Base-by-base conservation (phyloP, 2,329 filamentous ascomycete species). In the Neoarthrinium moseri region DNA sequence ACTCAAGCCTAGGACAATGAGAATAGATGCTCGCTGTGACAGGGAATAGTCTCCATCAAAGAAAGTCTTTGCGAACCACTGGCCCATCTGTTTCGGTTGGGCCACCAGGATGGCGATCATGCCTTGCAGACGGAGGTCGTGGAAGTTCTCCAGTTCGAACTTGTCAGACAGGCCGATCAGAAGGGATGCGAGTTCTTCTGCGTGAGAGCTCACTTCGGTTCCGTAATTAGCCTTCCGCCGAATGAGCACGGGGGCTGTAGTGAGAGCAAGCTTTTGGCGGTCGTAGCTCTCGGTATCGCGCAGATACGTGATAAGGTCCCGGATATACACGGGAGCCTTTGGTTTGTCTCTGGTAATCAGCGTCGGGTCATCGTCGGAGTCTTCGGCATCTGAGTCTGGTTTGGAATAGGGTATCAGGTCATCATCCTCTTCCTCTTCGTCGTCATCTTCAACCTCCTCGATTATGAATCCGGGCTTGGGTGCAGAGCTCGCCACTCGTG, bases 31-130 rank as follows among this genome's bases (percentile, higher is more conserved):
- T 30, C 94, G 80, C 63, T 97, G 92, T 0, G 85, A 81, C 29
- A 97, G 72, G 0, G 91, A 96, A 65, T 94, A 91, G 61, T 99
- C 94, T 13, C 91, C 91, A 33, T 90, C 86, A 62, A 96, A 97
- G 62, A 94, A 95, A 0, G 87, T 86, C 46, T 84, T 83, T 3
- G 87, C 83, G 48, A 95, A 89, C 86, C 89, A 95, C 12, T 83
- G 87, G 0, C 84, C 91, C 80, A 96, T 89, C 43, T 80, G 76
- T 39, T 80, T 71, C 0, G 94, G 89, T 52, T 88, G 81, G 1
- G 89, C 84, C 3, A 94, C 75, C 0, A 96, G 72, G 6, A 96
- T 69, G 0, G 91, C 87, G 35, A 96, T 83, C 72, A 99, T 85
- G 12, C 85, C 84, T 63, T 95, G 86, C 4, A 94, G 72, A 15